Evolutionary conservation across 768 basidiomycete genomes (phyloP), one percentile per base, ranked within the genome.

Genomic region (Postia placenta): DNA sequence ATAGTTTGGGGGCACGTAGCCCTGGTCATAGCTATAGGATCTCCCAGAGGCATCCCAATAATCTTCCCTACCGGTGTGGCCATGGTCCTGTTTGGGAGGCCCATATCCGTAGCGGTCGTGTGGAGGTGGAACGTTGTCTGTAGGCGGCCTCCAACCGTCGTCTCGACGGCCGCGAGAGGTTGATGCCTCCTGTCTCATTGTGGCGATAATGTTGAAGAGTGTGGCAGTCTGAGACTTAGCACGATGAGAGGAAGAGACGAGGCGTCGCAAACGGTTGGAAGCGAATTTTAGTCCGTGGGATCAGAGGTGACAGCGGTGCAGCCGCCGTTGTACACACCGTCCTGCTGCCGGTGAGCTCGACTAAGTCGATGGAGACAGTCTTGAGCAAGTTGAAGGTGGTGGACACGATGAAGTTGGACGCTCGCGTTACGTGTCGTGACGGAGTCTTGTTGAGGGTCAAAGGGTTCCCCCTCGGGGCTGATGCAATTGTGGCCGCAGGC

Each of bases 121-220:
- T 59, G 65, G 45, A 56, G 66, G 49, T 49, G 63, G 60, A 7
- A 58, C 43, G 14, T 66, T 57, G 51, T 77, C 74, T 49, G 66
- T 63, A 50, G 70, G 67, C 50, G 74, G 74, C 79, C 82, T 81
- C 55, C 73, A 74, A 51, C 74, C 68, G 35, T 74, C 74, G 57
- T 70, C 78, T 59, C 69, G 75, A 58, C 67, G 71, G 39, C 43
- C 47, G 26, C 78, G 74, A 56, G 80, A 78, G 15, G 76, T 68
- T 46, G 76, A 68, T 11, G 71, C 66, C 45, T 82, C 81, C 58
- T 78, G 73, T 60, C 63, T 75, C 63, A 62, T 62, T 46, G 52
- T 17, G 28, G 37, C 11, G 69, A 60, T 24, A 63, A 71, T 74
- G 64, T 67, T 68, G 52, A 62, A 33, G 26, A 30, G 27, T 17